Evolutionary conservation across 805 yeast genomes (phyloP), one percentile per base, ranked within the genome.

Genomic region (Jamesozyma lodderae): DNA sequence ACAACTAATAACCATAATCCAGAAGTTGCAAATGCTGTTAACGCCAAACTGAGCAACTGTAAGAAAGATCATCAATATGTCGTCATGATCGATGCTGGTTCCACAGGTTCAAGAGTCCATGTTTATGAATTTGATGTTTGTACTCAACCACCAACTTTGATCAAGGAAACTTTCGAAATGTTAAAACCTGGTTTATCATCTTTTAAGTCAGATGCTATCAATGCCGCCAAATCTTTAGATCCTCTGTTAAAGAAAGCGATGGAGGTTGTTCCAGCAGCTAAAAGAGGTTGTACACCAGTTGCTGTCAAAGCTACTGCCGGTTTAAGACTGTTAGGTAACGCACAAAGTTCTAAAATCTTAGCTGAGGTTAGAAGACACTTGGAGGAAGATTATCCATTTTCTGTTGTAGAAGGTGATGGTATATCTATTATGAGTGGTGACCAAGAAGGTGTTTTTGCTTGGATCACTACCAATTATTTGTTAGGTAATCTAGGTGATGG

Each of bases 271-370:
- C 99, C 99, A 24, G 69, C 71, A 44, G 71, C 71, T 31, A 67
- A 72, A 53, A 86, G 77, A 52, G 62, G 68, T 0, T 92, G 97
- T 65, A 79, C 97, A 2, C 98, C 97, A 6, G 74, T 92, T 33
- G 94, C 96, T 1, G 95, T 92, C 32, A 90, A 88, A 67, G 99
- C 98, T 38, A 92, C 98, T 35, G 98, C 99, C 21, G 98, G 98
- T 28, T 72, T 92, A 55, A 77, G 98, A 63, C 59, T 81, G 46
- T 68, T 88, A 37, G 97, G 98, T 40, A 75, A 73, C 36, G 80
- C 70, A 35, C 81, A 81, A 59, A 72, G 95, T 4, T 62, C 62
- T 19, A 75, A 73, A 32, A 92, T 92, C 40, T 69, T 92, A 51
- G 68, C 65, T 6, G 84, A 85, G 44, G 96, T 94, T 17, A 72